Evolutionary conservation across 345 rosid genomes (phyloP), one percentile per base, ranked within the genome.

Genomic region (Hypericum perforatum): DNA sequence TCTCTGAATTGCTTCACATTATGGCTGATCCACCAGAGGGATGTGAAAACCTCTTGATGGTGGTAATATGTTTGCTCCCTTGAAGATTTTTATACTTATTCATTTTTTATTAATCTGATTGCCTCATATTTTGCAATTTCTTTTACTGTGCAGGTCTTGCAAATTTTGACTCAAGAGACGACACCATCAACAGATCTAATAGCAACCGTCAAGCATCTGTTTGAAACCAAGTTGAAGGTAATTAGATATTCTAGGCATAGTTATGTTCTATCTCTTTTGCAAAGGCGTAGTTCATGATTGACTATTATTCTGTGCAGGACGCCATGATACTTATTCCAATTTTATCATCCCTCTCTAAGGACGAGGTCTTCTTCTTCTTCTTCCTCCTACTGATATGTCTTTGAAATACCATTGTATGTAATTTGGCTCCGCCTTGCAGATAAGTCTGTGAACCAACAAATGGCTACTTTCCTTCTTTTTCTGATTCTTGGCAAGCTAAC

Each of bases 21-120:
- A 76, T 92, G 77, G 83, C 98, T 48, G 84, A 88, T 70, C 98
- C 96, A 36, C 98, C 98, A 45, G 83, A 77, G 77, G 96, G 96
- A 76, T 88, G 96, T 74, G 98, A 92, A 77, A 83, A 85, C 75
- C 90, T 92, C 60, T 72, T 92, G 81, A 85, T 78, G 52, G 71
- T 80, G 76, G 98, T 92, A 76, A 42, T 52, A 44, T 44, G 39
- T 37, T 54, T 58, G 41, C 67, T 47, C 51, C 39, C 47, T 58
- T 42, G 47, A 52, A 6, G 32, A 22, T 22, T 22, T 22, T 22
- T 1, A 22, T 22, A 22, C 32, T 22, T 22, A 22, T 46, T 36
- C 37, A 22, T 32, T 37, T 54, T 43, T 44, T 43, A 29, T 44
- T 49, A 5, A 50, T 7, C 36, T 8, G 39, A 22, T 29, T 50